Evolutionary conservation across 441 rosid genomes (phyloP).

Genomic region (Hura crepitans): DNA sequence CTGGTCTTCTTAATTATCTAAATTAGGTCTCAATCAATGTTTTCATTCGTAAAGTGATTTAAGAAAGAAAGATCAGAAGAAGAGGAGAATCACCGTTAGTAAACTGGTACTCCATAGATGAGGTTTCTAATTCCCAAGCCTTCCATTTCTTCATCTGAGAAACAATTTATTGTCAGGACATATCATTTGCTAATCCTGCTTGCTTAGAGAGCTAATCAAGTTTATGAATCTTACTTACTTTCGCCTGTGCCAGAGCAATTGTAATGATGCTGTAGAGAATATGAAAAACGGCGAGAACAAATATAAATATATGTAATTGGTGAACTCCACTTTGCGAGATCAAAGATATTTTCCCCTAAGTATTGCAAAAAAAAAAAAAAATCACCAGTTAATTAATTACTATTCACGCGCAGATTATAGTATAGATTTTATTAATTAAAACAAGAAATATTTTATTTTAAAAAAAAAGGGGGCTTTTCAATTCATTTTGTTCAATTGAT

Average conservation of each 20-base stretch:
- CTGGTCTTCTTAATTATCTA: too few relatives aligned
- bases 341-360: conserved; percentile 42
- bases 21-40: too few relatives aligned
- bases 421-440: too few relatives aligned
- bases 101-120: conserved; percentile 48
- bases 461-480: too few relatives aligned
- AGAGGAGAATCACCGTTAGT: conserved; percentile 33
- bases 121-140: conserved; percentile 55
- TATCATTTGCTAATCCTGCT: neutral
- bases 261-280: conserved; percentile 50
- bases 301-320: conserved; percentile 60
- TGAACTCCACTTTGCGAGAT: conserved; percentile 51
- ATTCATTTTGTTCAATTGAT: too few relatives aligned
- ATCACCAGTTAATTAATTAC: too few relatives aligned
- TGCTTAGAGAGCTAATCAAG: neutral
- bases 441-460: too few relatives aligned
- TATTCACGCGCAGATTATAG: too few relatives aligned
- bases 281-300: conserved; percentile 55
- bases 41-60: too few relatives aligned
- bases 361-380: neutral
- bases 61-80: too few relatives aligned
- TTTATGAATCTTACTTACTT: conserved; percentile 30
- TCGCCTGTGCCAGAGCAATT: conserved; percentile 47
- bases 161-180: neutral
- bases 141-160: conserved; percentile 52